phyloP scores from a whole-genome alignment of 2,329 filamentous ascomycete species.

The Aspergillus jensenii region DNA sequence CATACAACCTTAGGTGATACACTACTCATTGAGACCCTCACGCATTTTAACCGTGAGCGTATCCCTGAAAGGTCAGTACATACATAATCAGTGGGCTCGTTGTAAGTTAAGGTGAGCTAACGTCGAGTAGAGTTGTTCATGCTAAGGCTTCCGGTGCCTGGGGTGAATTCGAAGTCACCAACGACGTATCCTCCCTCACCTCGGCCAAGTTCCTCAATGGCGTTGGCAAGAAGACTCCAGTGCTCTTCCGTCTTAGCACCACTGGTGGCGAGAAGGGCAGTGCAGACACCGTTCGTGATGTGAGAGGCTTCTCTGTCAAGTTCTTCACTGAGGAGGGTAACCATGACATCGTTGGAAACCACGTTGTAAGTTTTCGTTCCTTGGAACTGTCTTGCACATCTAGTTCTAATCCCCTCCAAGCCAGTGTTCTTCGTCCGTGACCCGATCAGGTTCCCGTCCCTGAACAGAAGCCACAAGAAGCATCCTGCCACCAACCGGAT shows the following conservation, averaged over 20 bases:
- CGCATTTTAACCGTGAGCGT: conserved; percentile 62
- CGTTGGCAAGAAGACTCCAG: conserved; percentile 55
- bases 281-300: conserved; percentile 77
- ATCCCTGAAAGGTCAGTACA: conserved; percentile 55
- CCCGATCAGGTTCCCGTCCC: conserved; percentile 39
- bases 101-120: background rate
- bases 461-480: conserved; percentile 9
- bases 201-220: conserved; percentile 55
- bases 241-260: conserved; percentile 30
- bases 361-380: conserved; percentile 24
- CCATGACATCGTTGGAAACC: conserved; percentile 53
- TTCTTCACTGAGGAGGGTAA: conserved; percentile 78
- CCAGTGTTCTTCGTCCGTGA: conserved; percentile 45
- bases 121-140: conserved; percentile 51
- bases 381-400: background rate
- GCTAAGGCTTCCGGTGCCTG: conserved; percentile 59
- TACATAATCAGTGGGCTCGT: background rate
- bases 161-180: conserved; percentile 61
- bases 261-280: conserved; percentile 56
- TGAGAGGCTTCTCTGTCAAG: conserved; percentile 75
- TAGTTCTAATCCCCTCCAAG: background rate
- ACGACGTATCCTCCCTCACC: conserved; percentile 59
- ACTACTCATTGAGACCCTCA: conserved; percentile 59
- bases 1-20: conserved; percentile 55
- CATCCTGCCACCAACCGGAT: background rate